These are phyloP conservation scores for Sporisorium exsertum DNA, from an alignment of 1,284 basidiomycete species.

Conservation along the genomic window DNA sequence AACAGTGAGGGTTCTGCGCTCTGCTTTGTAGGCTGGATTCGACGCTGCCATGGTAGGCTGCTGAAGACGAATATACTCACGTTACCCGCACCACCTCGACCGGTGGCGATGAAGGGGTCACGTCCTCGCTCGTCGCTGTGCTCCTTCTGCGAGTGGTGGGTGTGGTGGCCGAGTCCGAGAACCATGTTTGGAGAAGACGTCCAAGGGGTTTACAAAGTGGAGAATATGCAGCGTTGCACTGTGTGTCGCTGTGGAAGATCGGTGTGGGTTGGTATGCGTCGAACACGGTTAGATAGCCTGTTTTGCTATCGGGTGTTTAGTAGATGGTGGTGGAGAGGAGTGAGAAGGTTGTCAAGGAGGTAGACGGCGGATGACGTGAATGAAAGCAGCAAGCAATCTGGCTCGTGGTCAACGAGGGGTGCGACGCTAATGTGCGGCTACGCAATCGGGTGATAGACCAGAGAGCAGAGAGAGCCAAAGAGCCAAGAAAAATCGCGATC, in stretches of 20 bases:
- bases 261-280: not conserved
- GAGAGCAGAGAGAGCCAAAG: not conserved
- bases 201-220: not conserved
- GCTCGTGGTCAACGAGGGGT: not conserved
- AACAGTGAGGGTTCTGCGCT: not conserved
- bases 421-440: constrained; percentile 4
- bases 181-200: constrained; percentile 26
- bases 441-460: constrained; percentile 10
- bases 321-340: not conserved
- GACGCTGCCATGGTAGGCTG: too few species aligned
- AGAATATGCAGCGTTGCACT: not conserved
- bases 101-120: constrained; percentile 57
- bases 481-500: constrained; percentile 22
- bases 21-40: not conserved
- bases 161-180: constrained; percentile 51
- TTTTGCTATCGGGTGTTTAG: not conserved
- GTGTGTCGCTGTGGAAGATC: not conserved
- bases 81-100: constrained; percentile 64
- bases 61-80: constrained; percentile 36
- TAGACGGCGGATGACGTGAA: constrained; percentile 5
- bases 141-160: constrained; percentile 51
- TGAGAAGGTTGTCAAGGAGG: not conserved
- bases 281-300: not conserved
- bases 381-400: not conserved
- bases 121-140: constrained; percentile 54